Evolutionary conservation across 208 protist genomes (phyloP).

Genomic region (Leishmania martiniquensis): DNA sequence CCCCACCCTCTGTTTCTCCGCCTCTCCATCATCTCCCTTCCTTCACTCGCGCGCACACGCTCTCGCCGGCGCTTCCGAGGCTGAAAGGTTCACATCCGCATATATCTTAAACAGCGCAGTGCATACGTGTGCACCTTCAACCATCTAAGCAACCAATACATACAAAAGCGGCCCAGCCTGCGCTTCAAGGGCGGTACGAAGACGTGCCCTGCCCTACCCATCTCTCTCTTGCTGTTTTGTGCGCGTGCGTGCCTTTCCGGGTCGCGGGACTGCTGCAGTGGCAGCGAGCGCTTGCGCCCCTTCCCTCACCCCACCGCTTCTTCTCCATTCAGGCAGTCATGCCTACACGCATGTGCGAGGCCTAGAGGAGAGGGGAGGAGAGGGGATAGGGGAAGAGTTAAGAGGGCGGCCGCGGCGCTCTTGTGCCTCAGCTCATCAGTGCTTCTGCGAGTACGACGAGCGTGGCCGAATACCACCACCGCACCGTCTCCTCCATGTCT

Average conservation of each 20-base stretch:
- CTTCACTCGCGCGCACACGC: neutral
- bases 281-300: neutral
- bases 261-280: neutral
- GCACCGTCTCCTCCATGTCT: neutral
- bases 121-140: neutral
- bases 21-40: neutral
- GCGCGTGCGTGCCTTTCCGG: neutral
- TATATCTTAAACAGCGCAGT: neutral
- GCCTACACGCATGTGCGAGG: neutral
- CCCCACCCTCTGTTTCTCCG: neutral
- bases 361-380: neutral
- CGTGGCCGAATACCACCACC: neutral
- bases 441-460: too few species aligned
- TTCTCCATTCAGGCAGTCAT: neutral
- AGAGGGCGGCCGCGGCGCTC: neutral
- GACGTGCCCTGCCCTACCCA: neutral
- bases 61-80: neutral
- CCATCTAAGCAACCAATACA: neutral
- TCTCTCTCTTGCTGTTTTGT: neutral
- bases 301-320: too few species aligned
- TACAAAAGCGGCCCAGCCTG: neutral
- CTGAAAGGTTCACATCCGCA: neutral
- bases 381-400: neutral
- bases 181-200: neutral
- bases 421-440: neutral